These are phyloP conservation scores for Pycnococcus provasolii DNA, from an alignment of 139 green algal species.

Conservation along the genomic window DNA sequence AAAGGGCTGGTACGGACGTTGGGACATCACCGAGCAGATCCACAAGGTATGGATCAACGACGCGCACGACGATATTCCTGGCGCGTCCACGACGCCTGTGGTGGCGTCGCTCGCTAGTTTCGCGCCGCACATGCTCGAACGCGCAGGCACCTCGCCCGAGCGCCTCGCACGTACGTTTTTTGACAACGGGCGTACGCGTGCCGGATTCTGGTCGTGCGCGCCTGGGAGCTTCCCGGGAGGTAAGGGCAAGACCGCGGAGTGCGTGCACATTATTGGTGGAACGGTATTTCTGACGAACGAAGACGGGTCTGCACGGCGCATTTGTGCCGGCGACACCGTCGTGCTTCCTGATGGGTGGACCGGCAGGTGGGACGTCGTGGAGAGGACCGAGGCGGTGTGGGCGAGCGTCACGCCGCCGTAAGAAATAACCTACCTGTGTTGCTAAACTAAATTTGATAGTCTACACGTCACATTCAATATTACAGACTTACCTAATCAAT, in stretches of 20 bases:
- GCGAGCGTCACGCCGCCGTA: no score
- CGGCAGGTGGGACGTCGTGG: slow-evolving; percentile 9
- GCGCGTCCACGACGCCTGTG: background rate
- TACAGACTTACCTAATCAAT: no score
- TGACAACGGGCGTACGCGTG: background rate
- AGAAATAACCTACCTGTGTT: no score
- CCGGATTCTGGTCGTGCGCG: slow-evolving; percentile 5
- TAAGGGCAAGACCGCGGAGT: background rate
- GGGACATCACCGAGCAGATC: slow-evolving; percentile 7
- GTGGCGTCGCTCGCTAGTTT: background rate
- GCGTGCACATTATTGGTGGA: slow-evolving; percentile 8
- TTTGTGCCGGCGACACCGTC: slow-evolving; percentile 7
- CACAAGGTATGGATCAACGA: slow-evolving; percentile 14
- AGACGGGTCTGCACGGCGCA: slow-evolving; percentile 2
- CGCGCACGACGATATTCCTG: slow-evolving; percentile 9
- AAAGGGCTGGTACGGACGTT: slow-evolving; percentile 13
- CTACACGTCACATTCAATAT: no score
- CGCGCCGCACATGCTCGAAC: no score
- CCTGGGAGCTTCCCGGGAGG: background rate
- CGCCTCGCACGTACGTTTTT: background rate
- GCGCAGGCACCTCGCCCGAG: background rate
- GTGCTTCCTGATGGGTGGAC: slow-evolving; percentile 16
- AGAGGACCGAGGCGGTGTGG: slow-evolving; percentile 10
- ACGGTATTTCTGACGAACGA: slow-evolving; percentile 3
- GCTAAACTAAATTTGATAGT: no score